phyloP scores from a whole-genome alignment of 257 asterid species.

The Solanum arcanum region DNA sequence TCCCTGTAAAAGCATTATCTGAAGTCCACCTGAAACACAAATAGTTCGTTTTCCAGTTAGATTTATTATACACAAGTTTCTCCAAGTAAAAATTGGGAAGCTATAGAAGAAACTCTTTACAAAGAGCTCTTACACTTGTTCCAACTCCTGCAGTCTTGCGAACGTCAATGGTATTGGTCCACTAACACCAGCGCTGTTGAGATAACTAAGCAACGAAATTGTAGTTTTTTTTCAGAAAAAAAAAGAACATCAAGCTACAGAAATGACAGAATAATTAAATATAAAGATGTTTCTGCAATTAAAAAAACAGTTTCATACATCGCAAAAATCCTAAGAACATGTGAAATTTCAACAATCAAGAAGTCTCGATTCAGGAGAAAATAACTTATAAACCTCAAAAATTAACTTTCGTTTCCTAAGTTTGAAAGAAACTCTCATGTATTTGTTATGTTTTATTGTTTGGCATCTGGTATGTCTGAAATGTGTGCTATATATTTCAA shows the following conservation, averaged over 20 bases:
- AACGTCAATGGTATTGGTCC: constrained; percentile 45
- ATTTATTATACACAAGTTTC: neutral
- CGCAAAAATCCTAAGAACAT: neutral
- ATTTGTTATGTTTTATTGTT: neutral
- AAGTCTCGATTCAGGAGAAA: neutral
- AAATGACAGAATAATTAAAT: neutral
- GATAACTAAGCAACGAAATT: constrained; percentile 20
- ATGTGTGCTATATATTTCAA: neutral
- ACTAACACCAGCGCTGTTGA: constrained; percentile 48
- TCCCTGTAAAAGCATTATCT: constrained; percentile 54
- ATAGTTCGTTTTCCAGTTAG: neutral
- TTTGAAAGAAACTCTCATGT: neutral
- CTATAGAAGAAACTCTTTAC: neutral
- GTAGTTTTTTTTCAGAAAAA: neutral
- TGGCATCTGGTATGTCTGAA: neutral
- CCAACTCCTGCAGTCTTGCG: constrained; percentile 26
- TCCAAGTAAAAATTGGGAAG: neutral
- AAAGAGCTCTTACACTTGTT: constrained; percentile 25
- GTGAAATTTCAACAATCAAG: neutral
- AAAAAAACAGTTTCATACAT: neutral
- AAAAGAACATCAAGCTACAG: neutral
- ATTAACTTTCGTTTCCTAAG: neutral
- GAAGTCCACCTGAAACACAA: constrained; percentile 49
- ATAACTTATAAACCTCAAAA: neutral
- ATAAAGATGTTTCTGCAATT: neutral